Percentiles rank a stretch among this genome's conserved stretches.
These are phyloP conservation scores for Albizia julibrissin DNA, from an alignment of 306 rosid species.

Conservation along the genomic window DNA sequence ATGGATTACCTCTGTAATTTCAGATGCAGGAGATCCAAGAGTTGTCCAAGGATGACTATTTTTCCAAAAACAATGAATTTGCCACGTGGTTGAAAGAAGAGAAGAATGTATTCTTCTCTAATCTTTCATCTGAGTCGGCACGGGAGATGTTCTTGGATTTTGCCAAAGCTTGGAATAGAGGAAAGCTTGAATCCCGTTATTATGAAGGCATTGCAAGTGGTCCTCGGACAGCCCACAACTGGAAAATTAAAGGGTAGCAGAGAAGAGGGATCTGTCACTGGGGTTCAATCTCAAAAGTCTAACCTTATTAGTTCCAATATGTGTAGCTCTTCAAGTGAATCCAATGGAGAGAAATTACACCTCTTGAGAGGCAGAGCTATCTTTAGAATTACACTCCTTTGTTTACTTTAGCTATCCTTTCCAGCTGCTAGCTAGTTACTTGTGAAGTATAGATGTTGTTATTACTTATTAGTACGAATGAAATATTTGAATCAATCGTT, in stretches of 20 bases:
- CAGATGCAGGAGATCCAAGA: slow-evolving; percentile 56
- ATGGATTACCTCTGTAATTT: slow-evolving; percentile 20
- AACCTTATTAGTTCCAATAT: background rate
- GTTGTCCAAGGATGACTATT: slow-evolving; percentile 78
- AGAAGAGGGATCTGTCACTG: slow-evolving; percentile 14
- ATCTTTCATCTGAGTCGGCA: slow-evolving; percentile 73
- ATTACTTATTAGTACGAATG: slow-evolving; percentile 11
- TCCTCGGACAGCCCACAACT: slow-evolving; percentile 79
- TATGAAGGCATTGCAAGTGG: slow-evolving; percentile 80
- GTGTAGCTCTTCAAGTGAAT: background rate
- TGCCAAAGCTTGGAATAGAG: slow-evolving; percentile 73
- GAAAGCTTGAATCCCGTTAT: slow-evolving; percentile 66
- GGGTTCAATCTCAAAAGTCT: slow-evolving; percentile 4
- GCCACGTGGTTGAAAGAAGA: slow-evolving; percentile 93
- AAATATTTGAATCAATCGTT: slow-evolving; percentile 15
- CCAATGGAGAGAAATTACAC: background rate
- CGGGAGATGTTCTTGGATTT: slow-evolving; percentile 67
- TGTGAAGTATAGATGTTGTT: slow-evolving; percentile 14
- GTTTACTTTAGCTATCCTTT: slow-evolving; percentile 21
- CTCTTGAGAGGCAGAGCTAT: background rate
- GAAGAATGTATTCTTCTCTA: slow-evolving; percentile 84
- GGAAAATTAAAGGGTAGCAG: slow-evolving; percentile 70
- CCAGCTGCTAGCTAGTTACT: slow-evolving; percentile 18
- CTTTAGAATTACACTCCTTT: background rate
- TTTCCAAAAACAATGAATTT: slow-evolving; percentile 85